Percentiles rank a stretch among this genome's conserved stretches.
These are phyloP conservation scores for Wallacemonas sp. DNA, from an alignment of 208 protist genomes.

Conservation along the genomic window DNA sequence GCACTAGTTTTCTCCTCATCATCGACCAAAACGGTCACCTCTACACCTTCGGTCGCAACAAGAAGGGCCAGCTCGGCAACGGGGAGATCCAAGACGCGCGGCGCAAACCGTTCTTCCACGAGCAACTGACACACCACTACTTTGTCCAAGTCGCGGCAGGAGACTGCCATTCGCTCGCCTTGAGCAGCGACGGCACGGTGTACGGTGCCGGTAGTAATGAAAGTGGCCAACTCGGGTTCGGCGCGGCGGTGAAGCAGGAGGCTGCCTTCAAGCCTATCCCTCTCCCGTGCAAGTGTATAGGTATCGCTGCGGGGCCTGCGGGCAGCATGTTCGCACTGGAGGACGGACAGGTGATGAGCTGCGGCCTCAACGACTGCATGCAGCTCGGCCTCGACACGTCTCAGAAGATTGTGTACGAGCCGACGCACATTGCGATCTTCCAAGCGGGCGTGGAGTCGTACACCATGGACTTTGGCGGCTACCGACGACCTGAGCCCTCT, in stretches of 20 bases:
- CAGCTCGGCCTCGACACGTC: constrained; percentile 80
- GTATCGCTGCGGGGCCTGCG: constrained; percentile 74
- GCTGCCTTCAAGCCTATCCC: constrained; percentile 64
- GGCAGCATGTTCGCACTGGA: constrained; percentile 88
- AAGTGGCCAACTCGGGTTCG: constrained; percentile 84
- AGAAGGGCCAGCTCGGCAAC: constrained; percentile 85
- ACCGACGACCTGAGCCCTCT: constrained; percentile 29
- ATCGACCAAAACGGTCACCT: constrained; percentile 90
- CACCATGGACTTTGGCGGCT: constrained; percentile 84
- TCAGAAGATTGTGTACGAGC: constrained; percentile 51
- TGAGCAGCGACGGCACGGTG: constrained; percentile 82
- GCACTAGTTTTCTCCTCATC: constrained; percentile 75
- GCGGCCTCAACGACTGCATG: constrained; percentile 78
- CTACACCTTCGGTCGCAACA: constrained; percentile 78
- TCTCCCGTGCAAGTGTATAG: constrained; percentile 67
- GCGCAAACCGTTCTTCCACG: constrained; percentile 61
- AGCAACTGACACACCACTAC: constrained; percentile 65
- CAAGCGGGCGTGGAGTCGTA: constrained; percentile 73
- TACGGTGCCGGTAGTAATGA: constrained; percentile 86
- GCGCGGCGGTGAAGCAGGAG: constrained; percentile 32
- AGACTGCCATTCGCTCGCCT: constrained; percentile 77
- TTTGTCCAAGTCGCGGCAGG: constrained; percentile 84
- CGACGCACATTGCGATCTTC: constrained; percentile 44
- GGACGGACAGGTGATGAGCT: constrained; percentile 69
- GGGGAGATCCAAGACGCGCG: constrained; percentile 60